A percentile compares a stretch with the other conserved stretches of the same genome.
Conservation (phyloP, 257 asterid species). For the Solanum neorickii region DNA sequence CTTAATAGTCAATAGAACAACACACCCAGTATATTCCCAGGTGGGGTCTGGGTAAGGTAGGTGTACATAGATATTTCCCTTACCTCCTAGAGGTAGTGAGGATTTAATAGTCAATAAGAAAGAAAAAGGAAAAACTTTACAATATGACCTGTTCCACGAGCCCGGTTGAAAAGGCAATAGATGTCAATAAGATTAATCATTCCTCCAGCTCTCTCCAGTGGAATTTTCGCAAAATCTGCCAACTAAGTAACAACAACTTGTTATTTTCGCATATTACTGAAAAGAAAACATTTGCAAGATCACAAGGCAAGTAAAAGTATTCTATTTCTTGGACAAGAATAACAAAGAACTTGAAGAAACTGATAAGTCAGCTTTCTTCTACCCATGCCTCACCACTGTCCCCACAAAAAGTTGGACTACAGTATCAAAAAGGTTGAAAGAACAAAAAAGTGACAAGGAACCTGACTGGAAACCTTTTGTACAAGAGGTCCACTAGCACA, state of each 20-base stretch:
- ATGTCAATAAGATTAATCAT: conserved; percentile 82
- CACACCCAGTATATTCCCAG: neutral
- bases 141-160: conserved; percentile 92
- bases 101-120: neutral
- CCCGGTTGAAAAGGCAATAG: conserved; percentile 95
- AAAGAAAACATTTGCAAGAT: too few relatives aligned
- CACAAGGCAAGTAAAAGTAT: too few relatives aligned
- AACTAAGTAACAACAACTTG: conserved; percentile 33
- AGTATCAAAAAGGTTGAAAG: too few relatives aligned
- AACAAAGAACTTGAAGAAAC: too few relatives aligned
- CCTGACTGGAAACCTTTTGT: too few relatives aligned
- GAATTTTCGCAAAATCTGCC: conserved; percentile 88
- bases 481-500: too few relatives aligned
- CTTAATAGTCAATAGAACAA: neutral
- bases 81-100: neutral
- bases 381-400: too few relatives aligned
- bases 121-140: neutral
- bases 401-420: too few relatives aligned
- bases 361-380: too few relatives aligned
- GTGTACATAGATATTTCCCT: neutral
- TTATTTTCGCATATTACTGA: neutral
- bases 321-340: too few relatives aligned
- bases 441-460: too few relatives aligned
- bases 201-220: conserved; percentile 92
- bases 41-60: neutral